Base-by-base conservation (phyloP, 495 filamentous ascomycete species). In the Sordaria brevicollis region DNA sequence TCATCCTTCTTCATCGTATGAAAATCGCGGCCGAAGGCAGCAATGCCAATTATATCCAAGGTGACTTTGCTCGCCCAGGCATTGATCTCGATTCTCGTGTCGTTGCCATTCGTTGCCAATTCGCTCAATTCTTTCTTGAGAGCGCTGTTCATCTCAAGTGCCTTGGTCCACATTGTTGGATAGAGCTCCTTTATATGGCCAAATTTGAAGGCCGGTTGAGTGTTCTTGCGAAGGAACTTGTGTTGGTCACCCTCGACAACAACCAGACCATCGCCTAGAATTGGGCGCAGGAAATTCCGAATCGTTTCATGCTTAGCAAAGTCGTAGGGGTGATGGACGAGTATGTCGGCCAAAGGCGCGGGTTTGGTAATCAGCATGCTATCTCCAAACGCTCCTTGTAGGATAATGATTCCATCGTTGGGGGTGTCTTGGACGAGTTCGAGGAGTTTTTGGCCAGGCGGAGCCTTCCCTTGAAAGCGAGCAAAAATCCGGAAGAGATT, bases 131-230 rank as follows among this genome's bases (percentile, higher is more conserved):
- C 86, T 37, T 77, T 69, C n/a, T 65, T 43, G 15, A 75, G 68
- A 13, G 6, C 57, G 4, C 65, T 19, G n/a, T 34, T 67, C 36
- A 73, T 35, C n/a, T 82, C 78, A 17, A 78, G 72, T 13, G 81
- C 77, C 78, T 94, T 96, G 35, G 74, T 67, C 92, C 92, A 96
- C 80, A 97, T 96, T 7, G 89, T 77, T 0, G 93, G 89, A 67
- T 94, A 94, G 1, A 96, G 83, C 67, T 94, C 87, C 75, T 94
- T 94, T 74, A 96, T 81, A 74, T 96, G 93, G n/a, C 92, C 85
- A 75, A 89, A 94, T 6, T 89, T 82, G 75, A 97, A 97, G 1
- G 93, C 93, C 3, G 92, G 93, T 83, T 90, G 87, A 6, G 96
- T 83, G 66, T 89, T 88, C 74, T 90, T 92, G 31, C 93, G 85